Evolutionary conservation across 805 yeast genomes (phyloP).

Genomic region (Candida succiphila): DNA sequence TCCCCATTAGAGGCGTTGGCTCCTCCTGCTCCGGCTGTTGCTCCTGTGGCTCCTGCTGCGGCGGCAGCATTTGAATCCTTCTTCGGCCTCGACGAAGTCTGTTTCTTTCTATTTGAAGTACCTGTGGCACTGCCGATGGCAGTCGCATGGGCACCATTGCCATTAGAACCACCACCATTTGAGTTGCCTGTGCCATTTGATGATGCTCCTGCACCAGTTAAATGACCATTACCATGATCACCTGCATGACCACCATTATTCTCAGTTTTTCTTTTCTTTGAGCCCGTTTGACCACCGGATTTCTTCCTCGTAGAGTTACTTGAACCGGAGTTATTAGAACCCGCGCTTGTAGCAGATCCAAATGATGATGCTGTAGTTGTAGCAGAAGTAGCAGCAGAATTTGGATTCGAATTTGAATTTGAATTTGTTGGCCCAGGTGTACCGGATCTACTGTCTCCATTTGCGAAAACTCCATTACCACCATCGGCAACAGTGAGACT

Average conservation of each 20-base stretch:
- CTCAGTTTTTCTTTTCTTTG: not conserved
- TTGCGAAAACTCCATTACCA: slow-evolving; percentile 3
- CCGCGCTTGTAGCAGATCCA: no score
- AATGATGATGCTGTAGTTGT: no score
- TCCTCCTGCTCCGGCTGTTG: not conserved
- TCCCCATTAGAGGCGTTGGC: not conserved
- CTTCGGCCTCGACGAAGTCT: no score
- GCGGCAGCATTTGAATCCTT: no score
- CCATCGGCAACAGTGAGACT: slow-evolving; percentile 1
- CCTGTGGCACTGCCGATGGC: no score
- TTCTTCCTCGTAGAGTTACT: not conserved
- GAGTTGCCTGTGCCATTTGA: not conserved
- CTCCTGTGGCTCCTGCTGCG: slow-evolving; percentile 4
- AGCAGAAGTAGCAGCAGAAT: not conserved
- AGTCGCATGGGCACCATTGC: slow-evolving; percentile 1
- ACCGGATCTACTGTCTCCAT: slow-evolving; percentile 5
- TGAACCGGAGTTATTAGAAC: not conserved
- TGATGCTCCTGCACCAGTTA: not conserved
- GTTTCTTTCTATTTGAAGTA: no score
- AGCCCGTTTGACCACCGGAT: not conserved
- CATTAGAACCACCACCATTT: not conserved
- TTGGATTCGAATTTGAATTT: not conserved
- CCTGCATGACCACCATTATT: not conserved
- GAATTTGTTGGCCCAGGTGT: slow-evolving; percentile 3
- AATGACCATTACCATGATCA: not conserved